Base-by-base conservation (phyloP, 1,139 yeast species). In the Suhomyces choctaworum region DNA sequence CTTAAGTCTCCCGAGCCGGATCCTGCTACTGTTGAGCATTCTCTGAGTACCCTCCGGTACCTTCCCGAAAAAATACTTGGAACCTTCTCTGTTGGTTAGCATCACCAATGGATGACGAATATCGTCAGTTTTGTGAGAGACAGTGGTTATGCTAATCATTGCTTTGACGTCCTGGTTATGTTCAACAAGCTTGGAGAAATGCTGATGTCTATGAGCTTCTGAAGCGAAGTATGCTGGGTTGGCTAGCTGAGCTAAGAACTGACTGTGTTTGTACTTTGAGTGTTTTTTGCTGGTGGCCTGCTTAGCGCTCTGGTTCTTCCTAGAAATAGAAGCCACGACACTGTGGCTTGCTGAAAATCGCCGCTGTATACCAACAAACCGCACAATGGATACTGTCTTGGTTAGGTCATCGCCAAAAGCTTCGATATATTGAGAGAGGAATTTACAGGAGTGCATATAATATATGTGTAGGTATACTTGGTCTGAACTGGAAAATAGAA, bases 21-120 rank as follows among this genome's bases (percentile, higher is more conserved):
- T 56, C 34, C 75, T 72, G 42, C 72, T 67, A 40, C 80, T 83
- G 40, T 75, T 74, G 33, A 82, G 58, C 7, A 74, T 64, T 47
- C 98, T 67, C 56, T 92, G 98, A 0, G 89, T 64, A 1, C 97
- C 97, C 54, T 89, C 97, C 4, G 94, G 78, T 3, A 87, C 60
- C 38, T 82, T 79, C 2, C 98, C 98, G 54, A 92, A 75, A 29
- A 89, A 60, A 50, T 81, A 86, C 40, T 81, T 66, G 33, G 72
- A 71, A 8, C 92, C 82, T 16, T 71, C 70, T 32, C 67, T 50
- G 36, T 64, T 64, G 16, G 70, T 60, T 42, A 85, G 56, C 56
- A 79, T 59, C 10, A 85, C 48, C 14, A 82, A 60, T 0, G 94
- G 90, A 37, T 77, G 79, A 23, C 63, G 60, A 2, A 80, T 69